Conservation (phyloP, 495 filamentous ascomycete species). For the Xylaria venustula region DNA sequence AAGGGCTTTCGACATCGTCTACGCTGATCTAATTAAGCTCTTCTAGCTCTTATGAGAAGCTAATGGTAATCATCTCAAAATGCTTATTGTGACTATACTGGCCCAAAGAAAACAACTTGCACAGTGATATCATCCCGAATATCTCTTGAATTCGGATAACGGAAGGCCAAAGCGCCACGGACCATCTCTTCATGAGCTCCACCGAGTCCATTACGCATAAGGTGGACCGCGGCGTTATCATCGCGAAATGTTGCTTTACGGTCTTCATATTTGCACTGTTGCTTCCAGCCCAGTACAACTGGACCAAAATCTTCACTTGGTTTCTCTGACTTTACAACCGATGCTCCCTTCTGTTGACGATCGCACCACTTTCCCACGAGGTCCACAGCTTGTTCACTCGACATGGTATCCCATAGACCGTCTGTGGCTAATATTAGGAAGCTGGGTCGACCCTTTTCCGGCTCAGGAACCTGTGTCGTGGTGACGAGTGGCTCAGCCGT, state of each 20-base stretch:
- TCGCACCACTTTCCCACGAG: slow-evolving; percentile 58
- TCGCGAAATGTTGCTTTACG: slow-evolving; percentile 43
- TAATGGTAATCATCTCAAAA: background rate
- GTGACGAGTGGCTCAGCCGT: slow-evolving; percentile 64
- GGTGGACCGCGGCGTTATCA: slow-evolving; percentile 61
- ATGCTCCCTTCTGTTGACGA: slow-evolving; percentile 17
- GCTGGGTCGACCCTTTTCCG: slow-evolving; percentile 28
- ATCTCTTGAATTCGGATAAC: slow-evolving; percentile 47
- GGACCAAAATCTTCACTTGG: slow-evolving; percentile 13
- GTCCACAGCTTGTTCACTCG: slow-evolving; percentile 58
- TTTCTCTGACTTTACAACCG: slow-evolving; percentile 14
- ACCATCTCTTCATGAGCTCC: slow-evolving; percentile 58
- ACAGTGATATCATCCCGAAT: slow-evolving; percentile 61
- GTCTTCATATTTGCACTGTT: slow-evolving; percentile 24
- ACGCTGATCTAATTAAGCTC: background rate
- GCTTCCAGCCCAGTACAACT: slow-evolving; percentile 21
- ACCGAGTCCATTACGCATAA: slow-evolving; percentile 61
- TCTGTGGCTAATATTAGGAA: slow-evolving; percentile 66
- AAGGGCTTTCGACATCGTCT: background rate
- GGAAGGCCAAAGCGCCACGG: slow-evolving; percentile 48
- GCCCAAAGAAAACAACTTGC: slow-evolving; percentile 60
- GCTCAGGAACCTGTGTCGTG: slow-evolving; percentile 46
- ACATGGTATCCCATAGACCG: slow-evolving; percentile 63
- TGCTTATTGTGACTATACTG: background rate
- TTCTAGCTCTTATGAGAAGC: background rate